phyloP scores from a whole-genome alignment of 2,329 filamentous ascomycete genomes.

The Bipolaris gigantea region DNA sequence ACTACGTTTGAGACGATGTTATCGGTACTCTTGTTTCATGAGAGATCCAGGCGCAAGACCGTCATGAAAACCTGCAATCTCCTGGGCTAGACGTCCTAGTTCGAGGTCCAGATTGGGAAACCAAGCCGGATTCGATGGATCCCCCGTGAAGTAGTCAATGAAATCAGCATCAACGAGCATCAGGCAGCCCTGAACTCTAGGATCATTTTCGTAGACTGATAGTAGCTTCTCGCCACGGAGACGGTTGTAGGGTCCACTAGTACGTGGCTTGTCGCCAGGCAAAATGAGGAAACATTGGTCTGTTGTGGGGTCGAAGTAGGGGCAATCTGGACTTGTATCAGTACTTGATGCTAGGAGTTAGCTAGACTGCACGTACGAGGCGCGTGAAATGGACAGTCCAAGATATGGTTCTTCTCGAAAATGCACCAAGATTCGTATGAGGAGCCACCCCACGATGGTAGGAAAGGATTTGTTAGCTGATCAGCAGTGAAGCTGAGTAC shows the following conservation, averaged over 20 bases:
- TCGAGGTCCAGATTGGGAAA: not conserved
- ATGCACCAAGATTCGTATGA: constrained; percentile 15
- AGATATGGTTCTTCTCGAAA: constrained; percentile 16
- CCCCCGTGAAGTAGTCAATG: constrained; percentile 13
- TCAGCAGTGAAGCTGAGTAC: constrained; percentile 18
- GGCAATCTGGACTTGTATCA: constrained; percentile 8
- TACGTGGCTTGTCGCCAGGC: constrained; percentile 11
- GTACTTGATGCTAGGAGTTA: not conserved
- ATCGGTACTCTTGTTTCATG: constrained; percentile 21
- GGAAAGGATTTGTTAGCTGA: constrained; percentile 15
- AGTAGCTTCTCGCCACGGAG: constrained; percentile 24
- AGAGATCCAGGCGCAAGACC: constrained; percentile 15
- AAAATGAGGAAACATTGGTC: constrained; percentile 26
- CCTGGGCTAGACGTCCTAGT: constrained; percentile 16
- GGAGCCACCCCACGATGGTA: constrained; percentile 3
- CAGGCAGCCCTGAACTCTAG: constrained; percentile 20
- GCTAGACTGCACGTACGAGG: constrained; percentile 14
- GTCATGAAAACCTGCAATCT: constrained; percentile 13
- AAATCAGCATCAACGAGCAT: constrained; percentile 33
- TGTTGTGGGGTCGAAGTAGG: constrained; percentile 20
- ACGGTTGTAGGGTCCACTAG: constrained; percentile 27
- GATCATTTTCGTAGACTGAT: constrained; percentile 16
- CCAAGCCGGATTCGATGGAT: not conserved
- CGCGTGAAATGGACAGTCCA: constrained; percentile 30
- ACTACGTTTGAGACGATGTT: constrained; percentile 15